Evolutionary conservation across 352 stramenopile genomes (phyloP).

Genomic region (Phytopythium sindhum): DNA sequence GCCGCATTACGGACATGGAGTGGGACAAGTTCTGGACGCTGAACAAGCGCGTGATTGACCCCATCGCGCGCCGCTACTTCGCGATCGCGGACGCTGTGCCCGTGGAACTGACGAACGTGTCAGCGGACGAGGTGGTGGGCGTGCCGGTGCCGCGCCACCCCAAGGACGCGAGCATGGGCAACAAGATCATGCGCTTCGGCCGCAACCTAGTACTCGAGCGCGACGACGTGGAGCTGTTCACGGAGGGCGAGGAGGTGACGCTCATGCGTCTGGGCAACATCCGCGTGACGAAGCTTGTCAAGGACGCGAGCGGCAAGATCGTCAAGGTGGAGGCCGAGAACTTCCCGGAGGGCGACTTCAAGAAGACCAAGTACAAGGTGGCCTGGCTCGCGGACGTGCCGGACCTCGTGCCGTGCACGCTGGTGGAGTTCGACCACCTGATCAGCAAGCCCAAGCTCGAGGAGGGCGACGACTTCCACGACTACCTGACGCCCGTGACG

Average conservation of each 20-base stretch:
- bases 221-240: conserved; percentile 93
- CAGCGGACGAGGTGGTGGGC: conserved; percentile 45
- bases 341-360: conserved; percentile 86
- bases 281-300: conserved; percentile 73
- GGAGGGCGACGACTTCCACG: conserved; percentile 97
- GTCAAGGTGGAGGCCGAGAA: conserved; percentile 70
- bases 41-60: conserved; percentile 99
- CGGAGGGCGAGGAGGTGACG: conserved; percentile 95
- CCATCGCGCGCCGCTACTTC: conserved; percentile 95
- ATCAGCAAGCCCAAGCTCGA: conserved; percentile 99
- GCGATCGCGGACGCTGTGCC: conserved; percentile 91
- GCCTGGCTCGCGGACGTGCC: conserved; percentile 93
- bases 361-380: conserved; percentile 96
- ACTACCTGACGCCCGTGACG: conserved; percentile 95
- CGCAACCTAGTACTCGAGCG: conserved; percentile 93
- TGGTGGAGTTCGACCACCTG: conserved; percentile 99
- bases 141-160: conserved; percentile 70
- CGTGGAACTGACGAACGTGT: conserved; percentile 86
- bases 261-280: conserved; percentile 97
- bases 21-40: conserved; percentile 99
- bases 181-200: conserved; percentile 88
- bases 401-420: conserved; percentile 84
- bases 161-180: conserved; percentile 75
- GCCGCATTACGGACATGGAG: conserved; percentile 98
- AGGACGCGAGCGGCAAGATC: conserved; percentile 47